phyloP scores from a whole-genome alignment of 805 yeast species.

The Starmerella riodocensis region DNA sequence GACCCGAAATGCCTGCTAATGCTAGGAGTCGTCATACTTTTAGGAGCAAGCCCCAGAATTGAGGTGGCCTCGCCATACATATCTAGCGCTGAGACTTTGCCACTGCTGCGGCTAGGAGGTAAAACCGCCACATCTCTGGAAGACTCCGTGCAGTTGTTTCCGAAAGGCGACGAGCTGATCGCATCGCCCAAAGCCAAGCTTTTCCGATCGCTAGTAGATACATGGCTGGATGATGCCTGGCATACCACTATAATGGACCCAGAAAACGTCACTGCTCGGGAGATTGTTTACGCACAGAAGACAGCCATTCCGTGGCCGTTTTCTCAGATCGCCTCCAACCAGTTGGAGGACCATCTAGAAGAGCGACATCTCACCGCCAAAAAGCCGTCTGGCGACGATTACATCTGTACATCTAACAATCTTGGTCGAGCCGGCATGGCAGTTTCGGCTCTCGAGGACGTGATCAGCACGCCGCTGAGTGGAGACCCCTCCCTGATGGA shows the following conservation, averaged over 20 bases:
- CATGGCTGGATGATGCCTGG: conserved; percentile 21
- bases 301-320: conserved; percentile 17
- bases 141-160: conserved; percentile 6
- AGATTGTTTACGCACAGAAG: conserved; percentile 4
- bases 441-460: conserved; percentile 8
- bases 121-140: conserved; percentile 4
- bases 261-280: neutral
- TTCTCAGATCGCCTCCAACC: conserved; percentile 3
- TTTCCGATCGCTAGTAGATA: conserved; percentile 1
- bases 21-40: conserved; percentile 15
- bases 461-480: neutral
- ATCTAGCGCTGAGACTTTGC: conserved; percentile 14
- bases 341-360: conserved; percentile 11
- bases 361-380: neutral
- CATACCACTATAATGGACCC: conserved; percentile 13
- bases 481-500: conserved; percentile 15
- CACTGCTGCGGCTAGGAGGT: conserved; percentile 9
- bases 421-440: conserved; percentile 10
- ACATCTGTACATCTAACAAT: conserved; percentile 4
- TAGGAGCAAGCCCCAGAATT: neutral
- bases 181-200: neutral
- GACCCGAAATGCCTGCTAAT: conserved; percentile 26
- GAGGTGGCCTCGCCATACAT: conserved; percentile 15
- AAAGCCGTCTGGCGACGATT: conserved; percentile 11
- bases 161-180: conserved; percentile 1